Evolutionary conservation across 2,329 filamentous ascomycete genomes (phyloP).

Genomic region (Blastomyces percursus): DNA sequence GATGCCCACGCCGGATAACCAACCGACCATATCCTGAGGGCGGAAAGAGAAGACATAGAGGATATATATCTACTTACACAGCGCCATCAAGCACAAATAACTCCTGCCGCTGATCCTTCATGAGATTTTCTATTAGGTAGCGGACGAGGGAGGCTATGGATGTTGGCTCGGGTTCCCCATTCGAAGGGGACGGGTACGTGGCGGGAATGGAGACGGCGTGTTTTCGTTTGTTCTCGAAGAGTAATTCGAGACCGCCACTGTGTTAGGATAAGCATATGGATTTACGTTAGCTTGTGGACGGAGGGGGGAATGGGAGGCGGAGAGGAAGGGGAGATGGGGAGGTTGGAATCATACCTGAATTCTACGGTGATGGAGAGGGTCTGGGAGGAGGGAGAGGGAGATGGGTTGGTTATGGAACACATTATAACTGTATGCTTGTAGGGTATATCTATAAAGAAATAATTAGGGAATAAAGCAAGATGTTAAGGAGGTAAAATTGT

Average conservation of each 20-base stretch:
- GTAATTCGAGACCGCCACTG: conserved; percentile 85
- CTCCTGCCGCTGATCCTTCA: conserved; percentile 77
- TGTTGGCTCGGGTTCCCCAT: conserved; percentile 48
- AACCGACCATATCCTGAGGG: background rate
- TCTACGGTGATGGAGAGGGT: conserved; percentile 55
- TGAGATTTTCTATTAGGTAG: conserved; percentile 67
- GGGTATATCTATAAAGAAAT: background rate
- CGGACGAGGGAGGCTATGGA: conserved; percentile 67
- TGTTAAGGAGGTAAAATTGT: background rate
- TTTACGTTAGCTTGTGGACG: conserved; percentile 11
- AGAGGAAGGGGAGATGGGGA: background rate
- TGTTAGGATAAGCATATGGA: background rate
- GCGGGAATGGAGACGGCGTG: conserved; percentile 60
- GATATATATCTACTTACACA: conserved; percentile 55
- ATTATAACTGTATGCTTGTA: background rate
- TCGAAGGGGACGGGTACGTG: conserved; percentile 38
- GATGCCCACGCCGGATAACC: background rate
- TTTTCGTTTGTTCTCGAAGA: conserved; percentile 73
- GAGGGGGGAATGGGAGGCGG: conserved; percentile 4
- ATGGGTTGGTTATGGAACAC: background rate
- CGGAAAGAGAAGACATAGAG: background rate
- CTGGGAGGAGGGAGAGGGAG: conserved; percentile 1
- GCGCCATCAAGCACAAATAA: conserved; percentile 79
- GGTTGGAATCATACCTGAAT: conserved; percentile 49
- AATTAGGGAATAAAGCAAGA: no score